Conservation (phyloP, 2,329 filamentous ascomycete species). For the Elsinoe ampelina region DNA sequence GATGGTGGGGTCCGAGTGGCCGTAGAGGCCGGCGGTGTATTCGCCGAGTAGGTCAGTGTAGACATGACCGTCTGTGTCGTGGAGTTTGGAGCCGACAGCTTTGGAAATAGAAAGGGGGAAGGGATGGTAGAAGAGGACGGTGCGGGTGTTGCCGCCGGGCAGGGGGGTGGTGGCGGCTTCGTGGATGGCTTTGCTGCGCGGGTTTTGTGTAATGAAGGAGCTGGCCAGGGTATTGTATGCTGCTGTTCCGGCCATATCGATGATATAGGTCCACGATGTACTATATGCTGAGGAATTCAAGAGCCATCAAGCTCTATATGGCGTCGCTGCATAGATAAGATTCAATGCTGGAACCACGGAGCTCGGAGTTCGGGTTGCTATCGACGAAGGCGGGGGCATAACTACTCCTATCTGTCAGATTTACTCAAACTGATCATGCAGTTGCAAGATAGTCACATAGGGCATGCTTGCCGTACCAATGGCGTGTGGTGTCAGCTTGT, state of each 20-base stretch:
- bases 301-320: too few species aligned
- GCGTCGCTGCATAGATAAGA: too few species aligned
- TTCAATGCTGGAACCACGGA: too few species aligned
- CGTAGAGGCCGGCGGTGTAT: constrained; percentile 56
- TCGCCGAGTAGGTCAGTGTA: constrained; percentile 52
- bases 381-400: too few species aligned
- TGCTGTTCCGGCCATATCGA: background rate
- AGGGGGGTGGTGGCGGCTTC: constrained; percentile 24
- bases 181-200: constrained; percentile 15
- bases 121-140: constrained; percentile 28
- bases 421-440: too few species aligned
- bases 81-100: constrained; percentile 23
- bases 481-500: too few species aligned
- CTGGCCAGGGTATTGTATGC: background rate
- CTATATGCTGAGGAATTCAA: too few species aligned
- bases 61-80: constrained; percentile 24
- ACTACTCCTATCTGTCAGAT: too few species aligned
- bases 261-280: too few species aligned
- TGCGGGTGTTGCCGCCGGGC: constrained; percentile 33
- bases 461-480: too few species aligned
- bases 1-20: constrained; percentile 53
- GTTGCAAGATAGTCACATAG: too few species aligned
- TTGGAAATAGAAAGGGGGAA: constrained; percentile 29
- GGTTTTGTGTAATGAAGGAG: background rate
- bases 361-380: too few species aligned